These are phyloP conservation scores for Arabis alpina DNA, from an alignment of 345 rosid genomes.

Conservation along the genomic window DNA sequence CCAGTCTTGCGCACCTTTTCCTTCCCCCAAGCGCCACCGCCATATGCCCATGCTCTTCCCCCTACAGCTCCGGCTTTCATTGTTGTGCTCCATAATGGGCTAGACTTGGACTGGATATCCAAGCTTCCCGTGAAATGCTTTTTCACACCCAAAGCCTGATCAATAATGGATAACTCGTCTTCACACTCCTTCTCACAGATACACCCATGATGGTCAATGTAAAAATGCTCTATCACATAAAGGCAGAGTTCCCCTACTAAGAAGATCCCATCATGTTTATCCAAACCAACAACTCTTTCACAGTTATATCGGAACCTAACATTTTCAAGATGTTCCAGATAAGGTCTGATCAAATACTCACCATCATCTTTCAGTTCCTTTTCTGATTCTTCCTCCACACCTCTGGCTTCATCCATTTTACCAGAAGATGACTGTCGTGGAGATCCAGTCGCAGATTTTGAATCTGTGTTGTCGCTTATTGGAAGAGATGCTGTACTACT, in stretches of 20 bases:
- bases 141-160: constrained; percentile 93
- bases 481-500: constrained; percentile 61
- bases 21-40: constrained; percentile 98
- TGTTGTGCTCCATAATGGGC: constrained; percentile 59
- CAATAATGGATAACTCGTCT: constrained; percentile 91
- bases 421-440: constrained; percentile 63
- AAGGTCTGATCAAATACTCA: constrained; percentile 89
- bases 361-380: constrained; percentile 85
- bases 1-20: constrained; percentile 69
- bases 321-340: constrained; percentile 83
- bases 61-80: constrained; percentile 58
- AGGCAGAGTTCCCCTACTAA: constrained; percentile 81
- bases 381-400: constrained; percentile 62
- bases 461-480: constrained; percentile 59
- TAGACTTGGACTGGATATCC: constrained; percentile 78
- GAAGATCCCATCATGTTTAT: constrained; percentile 95
- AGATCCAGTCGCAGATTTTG: constrained; percentile 70
- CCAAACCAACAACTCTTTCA: constrained; percentile 89
- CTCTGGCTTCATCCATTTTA: constrained; percentile 60
- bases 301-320: constrained; percentile 83
- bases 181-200: constrained; percentile 90
- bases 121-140: constrained; percentile 61
- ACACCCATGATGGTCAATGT: constrained; percentile 71
- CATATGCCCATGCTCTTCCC: constrained; percentile 94
- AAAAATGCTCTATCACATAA: constrained; percentile 86